phyloP scores from a whole-genome alignment of 139 green algal genomes.

The Penium margaritaceum region DNA sequence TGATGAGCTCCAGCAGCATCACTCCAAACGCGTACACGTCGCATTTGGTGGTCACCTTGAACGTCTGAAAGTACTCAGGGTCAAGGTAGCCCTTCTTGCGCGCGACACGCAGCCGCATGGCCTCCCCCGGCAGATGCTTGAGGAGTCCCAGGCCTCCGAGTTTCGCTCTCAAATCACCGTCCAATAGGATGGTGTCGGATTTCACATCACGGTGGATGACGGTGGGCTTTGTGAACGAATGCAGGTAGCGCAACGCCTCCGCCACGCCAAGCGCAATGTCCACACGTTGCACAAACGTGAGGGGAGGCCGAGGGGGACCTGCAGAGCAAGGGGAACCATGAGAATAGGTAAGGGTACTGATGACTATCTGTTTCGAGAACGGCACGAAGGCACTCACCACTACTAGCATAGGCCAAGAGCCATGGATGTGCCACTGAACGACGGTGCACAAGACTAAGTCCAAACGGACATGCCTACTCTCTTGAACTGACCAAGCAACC shows the following conservation, averaged over 20 bases:
- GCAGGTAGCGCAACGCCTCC: conserved; percentile 30
- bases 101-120: background rate
- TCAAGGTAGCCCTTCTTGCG: conserved; percentile 6
- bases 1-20: conserved; percentile 18
- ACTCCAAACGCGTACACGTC: conserved; percentile 18
- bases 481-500: too few relatives aligned
- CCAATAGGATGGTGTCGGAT: conserved; percentile 52
- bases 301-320: too few relatives aligned
- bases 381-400: too few relatives aligned
- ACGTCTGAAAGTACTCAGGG: conserved; percentile 3
- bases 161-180: background rate
- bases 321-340: too few relatives aligned
- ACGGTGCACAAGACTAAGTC: too few relatives aligned
- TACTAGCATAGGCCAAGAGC: too few relatives aligned
- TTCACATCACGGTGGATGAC: conserved; percentile 54
- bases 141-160: background rate
- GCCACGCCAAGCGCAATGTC: conserved; percentile 7
- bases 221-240: conserved; percentile 11
- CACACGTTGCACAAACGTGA: conserved; percentile 8
- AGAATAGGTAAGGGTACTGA: too few relatives aligned
- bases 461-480: too few relatives aligned
- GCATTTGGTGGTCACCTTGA: background rate
- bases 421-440: too few relatives aligned
- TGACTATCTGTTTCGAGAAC: too few relatives aligned
- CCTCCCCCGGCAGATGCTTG: conserved; percentile 3